Base-by-base conservation (phyloP, 352 stramenopile genomes). In the Elongisporangium prolatum region DNA sequence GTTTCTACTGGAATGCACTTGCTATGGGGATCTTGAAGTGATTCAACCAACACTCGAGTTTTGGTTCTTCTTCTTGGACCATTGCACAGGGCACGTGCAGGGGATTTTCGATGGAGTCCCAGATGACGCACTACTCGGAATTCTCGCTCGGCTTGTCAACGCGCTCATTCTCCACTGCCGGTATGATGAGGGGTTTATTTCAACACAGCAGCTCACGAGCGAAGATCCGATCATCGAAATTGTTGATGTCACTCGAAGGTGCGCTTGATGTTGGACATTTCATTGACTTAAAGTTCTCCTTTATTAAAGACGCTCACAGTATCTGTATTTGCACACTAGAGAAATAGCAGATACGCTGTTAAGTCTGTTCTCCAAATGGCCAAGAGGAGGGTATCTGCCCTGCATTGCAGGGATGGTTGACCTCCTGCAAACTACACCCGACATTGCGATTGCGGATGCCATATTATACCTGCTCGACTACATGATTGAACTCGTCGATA, bases 1-100 rank as follows among this genome's bases (percentile, higher is more conserved):
- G 34, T 65, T 87, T 18, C 62, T 92, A 34, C 55, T 95, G 21
- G 58, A 64, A 16, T 93, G 83, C 54, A 88, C 83, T 8, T 76
- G 75, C 18, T 83, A 79, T 47, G 48, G 67, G 14, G 71, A 91
- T 28, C 54, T 72, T 10, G 67, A 83, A 25, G 77, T 89, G 9
- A 72, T 75, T 10, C 74, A 91, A 47, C 78, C 79, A 14, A 95
- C 84, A 24, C 69, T 95, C 25, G 85, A 95, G 63, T 89, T 95
- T 25, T 95, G 85, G 85, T 95, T 91, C 67, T 91, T 91, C 52
- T 77, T 95, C n/a, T 69, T 95, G 10, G 85, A 95, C 55, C 68
- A 75, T n/a, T 72, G 65, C 50, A 60, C 68, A 4, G 28, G 28
- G 1, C 28, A 40, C 28, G 28, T 40, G 8, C 28, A 40, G 28